phyloP scores from a whole-genome alignment of 2,329 filamentous ascomycete species.

The Aphanoascus verrucosus region DNA sequence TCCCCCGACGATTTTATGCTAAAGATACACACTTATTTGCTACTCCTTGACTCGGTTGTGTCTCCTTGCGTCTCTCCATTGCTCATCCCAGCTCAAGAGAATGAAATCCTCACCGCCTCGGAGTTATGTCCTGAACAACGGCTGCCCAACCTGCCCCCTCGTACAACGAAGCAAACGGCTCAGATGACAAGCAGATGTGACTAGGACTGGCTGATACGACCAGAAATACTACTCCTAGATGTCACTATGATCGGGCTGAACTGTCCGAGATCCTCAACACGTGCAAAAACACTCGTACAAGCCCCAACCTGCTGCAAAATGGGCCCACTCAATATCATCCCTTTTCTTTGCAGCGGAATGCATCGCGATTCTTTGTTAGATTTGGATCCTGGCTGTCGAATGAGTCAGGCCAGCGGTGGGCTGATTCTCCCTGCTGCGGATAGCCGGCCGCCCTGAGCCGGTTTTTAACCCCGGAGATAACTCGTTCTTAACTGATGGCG shows the following conservation, averaged over 20 bases:
- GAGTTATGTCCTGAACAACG: neutral
- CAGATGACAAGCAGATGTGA: conserved; percentile 10
- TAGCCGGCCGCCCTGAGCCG: neutral
- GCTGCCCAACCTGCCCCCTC: conserved; percentile 4
- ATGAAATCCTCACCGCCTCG: neutral
- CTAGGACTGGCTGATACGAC: neutral
- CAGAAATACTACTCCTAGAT: conserved; percentile 9
- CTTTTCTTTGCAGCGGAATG: no score
- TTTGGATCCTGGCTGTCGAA: neutral
- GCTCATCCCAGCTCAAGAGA: neutral
- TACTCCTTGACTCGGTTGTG: neutral
- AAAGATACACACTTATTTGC: conserved; percentile 2
- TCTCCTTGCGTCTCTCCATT: conserved; percentile 3
- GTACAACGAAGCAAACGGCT: conserved; percentile 8
- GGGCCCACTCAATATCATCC: neutral
- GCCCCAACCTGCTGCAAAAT: neutral
- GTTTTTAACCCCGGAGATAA: neutral
- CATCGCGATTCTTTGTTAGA: neutral
- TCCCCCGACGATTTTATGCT: neutral
- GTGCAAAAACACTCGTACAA: conserved; percentile 3
- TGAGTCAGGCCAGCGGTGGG: neutral
- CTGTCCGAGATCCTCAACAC: conserved; percentile 5
- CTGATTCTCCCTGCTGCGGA: neutral
- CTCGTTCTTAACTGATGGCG: neutral
- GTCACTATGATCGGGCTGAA: conserved; percentile 5